These are phyloP conservation scores for Backusella luteola DNA, from an alignment of 192 early-diverging fungal species.

Conservation along the genomic window DNA sequence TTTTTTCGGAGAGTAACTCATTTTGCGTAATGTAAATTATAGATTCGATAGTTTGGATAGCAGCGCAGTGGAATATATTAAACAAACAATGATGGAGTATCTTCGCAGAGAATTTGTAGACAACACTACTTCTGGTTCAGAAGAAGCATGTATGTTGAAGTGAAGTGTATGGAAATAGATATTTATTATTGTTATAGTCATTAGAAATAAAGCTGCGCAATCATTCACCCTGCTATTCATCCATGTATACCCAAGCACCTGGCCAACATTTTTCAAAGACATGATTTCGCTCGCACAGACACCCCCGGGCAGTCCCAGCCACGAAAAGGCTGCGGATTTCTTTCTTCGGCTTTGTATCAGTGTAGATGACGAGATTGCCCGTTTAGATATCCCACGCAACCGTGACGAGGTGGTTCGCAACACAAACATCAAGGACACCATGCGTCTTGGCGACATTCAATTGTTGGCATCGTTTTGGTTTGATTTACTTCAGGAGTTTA, in stretches of 20 bases:
- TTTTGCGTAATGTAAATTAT: no score
- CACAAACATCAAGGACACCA: conserved; percentile 84
- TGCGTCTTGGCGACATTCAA: conserved; percentile 80
- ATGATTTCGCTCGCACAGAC: conserved; percentile 65
- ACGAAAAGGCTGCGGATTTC: conserved; percentile 61
- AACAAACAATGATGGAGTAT: conserved; percentile 58
- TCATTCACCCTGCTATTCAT: conserved; percentile 78
- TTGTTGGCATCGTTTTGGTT: conserved; percentile 75
- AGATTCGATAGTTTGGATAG: conserved; percentile 51
- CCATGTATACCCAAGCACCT: conserved; percentile 79
- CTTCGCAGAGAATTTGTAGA: conserved; percentile 57
- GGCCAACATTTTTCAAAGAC: conserved; percentile 89
- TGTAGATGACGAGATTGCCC: conserved; percentile 90
- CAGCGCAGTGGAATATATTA: conserved; percentile 48
- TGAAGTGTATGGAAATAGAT: neutral
- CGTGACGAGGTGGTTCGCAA: conserved; percentile 70
- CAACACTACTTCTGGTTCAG: conserved; percentile 34
- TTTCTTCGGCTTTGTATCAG: conserved; percentile 75
- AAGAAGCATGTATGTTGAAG: conserved; percentile 47
- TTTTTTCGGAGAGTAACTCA: neutral
- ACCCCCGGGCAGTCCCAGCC: conserved; percentile 23
- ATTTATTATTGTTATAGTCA: conserved; percentile 34
- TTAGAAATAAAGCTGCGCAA: conserved; percentile 84
- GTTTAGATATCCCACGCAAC: conserved; percentile 61
- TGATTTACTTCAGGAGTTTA: conserved; percentile 64